These are phyloP conservation scores for Pseudogymnoascus sp. DNA, from an alignment of 2,329 filamentous ascomycete species.

Conservation along the genomic window DNA sequence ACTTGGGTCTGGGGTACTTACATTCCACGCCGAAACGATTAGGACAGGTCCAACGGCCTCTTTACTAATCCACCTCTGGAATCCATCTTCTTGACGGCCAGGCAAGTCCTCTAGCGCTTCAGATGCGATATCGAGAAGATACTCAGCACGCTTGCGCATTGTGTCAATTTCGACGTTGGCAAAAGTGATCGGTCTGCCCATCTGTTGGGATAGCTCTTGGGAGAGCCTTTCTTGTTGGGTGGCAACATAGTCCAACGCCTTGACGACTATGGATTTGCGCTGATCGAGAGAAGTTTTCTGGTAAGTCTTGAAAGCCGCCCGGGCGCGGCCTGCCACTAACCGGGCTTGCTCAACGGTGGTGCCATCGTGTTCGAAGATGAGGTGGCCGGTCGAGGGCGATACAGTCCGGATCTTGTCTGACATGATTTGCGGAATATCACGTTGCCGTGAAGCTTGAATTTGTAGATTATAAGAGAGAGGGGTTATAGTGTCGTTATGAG, in stretches of 20 bases:
- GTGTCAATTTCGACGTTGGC: conserved; percentile 38
- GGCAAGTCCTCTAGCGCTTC: conserved; percentile 71
- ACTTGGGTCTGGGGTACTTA: conserved; percentile 38
- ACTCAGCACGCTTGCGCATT: conserved; percentile 27
- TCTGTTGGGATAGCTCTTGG: conserved; percentile 38
- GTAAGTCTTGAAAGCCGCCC: conserved; percentile 39
- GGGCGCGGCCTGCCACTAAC: conserved; percentile 55
- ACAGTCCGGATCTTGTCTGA: conserved; percentile 47
- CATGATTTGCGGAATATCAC: not conserved
- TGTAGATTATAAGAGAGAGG: not conserved
- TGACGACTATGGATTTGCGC: conserved; percentile 33
- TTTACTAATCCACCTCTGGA: not conserved
- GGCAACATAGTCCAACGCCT: conserved; percentile 16
- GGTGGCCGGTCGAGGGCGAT: conserved; percentile 81
- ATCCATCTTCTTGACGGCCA: conserved; percentile 27
- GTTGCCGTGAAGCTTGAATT: not conserved
- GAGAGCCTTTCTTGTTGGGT: conserved; percentile 34
- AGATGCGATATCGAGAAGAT: conserved; percentile 63
- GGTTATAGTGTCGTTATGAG: not conserved
- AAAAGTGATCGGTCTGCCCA: conserved; percentile 39
- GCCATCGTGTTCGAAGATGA: conserved; percentile 71
- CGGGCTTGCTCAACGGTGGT: conserved; percentile 62
- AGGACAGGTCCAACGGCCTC: conserved; percentile 45
- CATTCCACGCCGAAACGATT: conserved; percentile 44
- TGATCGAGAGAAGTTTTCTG: conserved; percentile 35